phyloP scores from a whole-genome alignment of 2,329 filamentous ascomycete species.

The Alternaria arbusti region DNA sequence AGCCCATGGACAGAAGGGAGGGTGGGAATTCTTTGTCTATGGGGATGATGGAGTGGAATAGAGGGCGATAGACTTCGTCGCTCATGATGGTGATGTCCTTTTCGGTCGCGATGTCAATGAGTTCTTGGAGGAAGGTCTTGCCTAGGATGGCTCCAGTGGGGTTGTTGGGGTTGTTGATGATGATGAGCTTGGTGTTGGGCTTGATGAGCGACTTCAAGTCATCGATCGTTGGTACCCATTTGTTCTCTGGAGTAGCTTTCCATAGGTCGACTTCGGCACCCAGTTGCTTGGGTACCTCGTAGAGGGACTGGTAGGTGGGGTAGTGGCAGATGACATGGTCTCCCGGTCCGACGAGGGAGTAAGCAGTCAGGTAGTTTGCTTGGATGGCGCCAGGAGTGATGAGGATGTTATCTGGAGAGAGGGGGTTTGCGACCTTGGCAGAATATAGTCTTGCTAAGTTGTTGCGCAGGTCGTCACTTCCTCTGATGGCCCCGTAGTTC shows the following conservation, averaged over 20 bases:
- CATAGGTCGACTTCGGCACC: constrained; percentile 81
- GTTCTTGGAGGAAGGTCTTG: constrained; percentile 63
- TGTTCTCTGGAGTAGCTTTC: constrained; percentile 69
- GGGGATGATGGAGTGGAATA: constrained; percentile 74
- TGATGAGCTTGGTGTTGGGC: constrained; percentile 73
- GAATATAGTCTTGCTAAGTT: constrained; percentile 72
- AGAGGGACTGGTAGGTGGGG: constrained; percentile 83
- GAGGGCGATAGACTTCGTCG: constrained; percentile 84
- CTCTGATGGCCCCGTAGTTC: constrained; percentile 76
- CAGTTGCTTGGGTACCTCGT: constrained; percentile 73
- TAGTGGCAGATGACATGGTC: constrained; percentile 89
- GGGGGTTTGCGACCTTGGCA: constrained; percentile 55
- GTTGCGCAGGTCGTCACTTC: constrained; percentile 67
- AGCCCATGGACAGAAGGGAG: constrained; percentile 74
- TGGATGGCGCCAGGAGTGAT: constrained; percentile 81
- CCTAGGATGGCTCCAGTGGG: constrained; percentile 77
- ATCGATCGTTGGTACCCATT: constrained; percentile 70
- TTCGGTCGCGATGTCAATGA: constrained; percentile 68
- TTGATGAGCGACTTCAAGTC: constrained; percentile 71
- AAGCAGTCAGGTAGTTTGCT: constrained; percentile 83
- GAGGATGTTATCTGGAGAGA: constrained; percentile 69
- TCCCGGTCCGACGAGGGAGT: constrained; percentile 71
- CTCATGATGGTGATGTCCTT: constrained; percentile 71
- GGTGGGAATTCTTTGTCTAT: constrained; percentile 65
- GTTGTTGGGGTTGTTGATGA: constrained; percentile 81